phyloP scores from a whole-genome alignment of 768 basidiomycete species.

The Agaricus sinodeliciosus region DNA sequence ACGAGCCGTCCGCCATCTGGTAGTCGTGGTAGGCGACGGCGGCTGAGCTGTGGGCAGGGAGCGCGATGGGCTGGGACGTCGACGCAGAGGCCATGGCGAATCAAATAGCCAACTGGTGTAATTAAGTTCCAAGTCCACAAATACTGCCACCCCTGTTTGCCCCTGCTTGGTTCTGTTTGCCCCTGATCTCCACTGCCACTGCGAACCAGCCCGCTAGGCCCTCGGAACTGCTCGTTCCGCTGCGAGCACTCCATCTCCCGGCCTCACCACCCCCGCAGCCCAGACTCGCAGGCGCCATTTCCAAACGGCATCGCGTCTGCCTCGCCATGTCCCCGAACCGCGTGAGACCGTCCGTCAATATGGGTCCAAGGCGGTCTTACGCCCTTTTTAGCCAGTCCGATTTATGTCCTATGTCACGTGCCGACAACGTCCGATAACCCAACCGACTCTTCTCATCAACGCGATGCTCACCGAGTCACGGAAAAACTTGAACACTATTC shows the following conservation, averaged over 20 bases:
- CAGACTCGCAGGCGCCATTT: background rate
- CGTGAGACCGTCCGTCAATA: no score
- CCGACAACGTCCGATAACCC: no score
- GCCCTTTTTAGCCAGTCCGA: no score
- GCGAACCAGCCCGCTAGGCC: constrained; percentile 2
- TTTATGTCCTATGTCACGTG: no score
- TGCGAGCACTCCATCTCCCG: no score
- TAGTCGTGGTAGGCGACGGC: constrained; percentile 32
- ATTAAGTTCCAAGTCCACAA: background rate
- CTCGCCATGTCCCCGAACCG: no score
- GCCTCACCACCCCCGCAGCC: background rate
- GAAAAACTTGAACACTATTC: no score
- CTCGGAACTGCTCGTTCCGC: background rate
- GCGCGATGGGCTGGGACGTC: constrained; percentile 41
- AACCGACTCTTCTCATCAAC: no score
- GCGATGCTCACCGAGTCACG: no score
- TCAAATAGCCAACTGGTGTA: background rate
- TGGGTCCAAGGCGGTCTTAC: no score
- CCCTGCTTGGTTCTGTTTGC: background rate
- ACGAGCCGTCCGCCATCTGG: constrained; percentile 37
- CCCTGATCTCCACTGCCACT: background rate
- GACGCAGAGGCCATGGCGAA: constrained; percentile 12
- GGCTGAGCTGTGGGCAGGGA: constrained; percentile 24
- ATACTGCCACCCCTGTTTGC: background rate
- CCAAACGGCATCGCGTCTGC: background rate